These are phyloP conservation scores for Rhytidiadelphus loreus DNA, from an alignment of 225 moss, liverwort and hornwort genomes.

Conservation along the genomic window DNA sequence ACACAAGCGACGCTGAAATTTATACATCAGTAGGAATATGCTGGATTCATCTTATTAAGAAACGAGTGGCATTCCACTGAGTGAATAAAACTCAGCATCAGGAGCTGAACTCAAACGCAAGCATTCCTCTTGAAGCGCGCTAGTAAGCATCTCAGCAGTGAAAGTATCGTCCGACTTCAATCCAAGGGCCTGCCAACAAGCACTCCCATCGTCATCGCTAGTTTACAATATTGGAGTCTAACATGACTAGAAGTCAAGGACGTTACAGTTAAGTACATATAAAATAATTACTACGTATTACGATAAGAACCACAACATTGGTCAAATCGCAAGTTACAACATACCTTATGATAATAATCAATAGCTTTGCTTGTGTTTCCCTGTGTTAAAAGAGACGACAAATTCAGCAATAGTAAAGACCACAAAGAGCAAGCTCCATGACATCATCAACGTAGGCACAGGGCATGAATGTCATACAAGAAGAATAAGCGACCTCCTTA, in stretches of 20 bases:
- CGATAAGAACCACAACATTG: not conserved
- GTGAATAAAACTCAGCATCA: conserved; percentile 45
- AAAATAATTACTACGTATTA: not conserved
- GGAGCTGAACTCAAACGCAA: conserved; percentile 54
- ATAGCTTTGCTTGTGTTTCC: conserved; percentile 73
- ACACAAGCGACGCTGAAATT: not conserved
- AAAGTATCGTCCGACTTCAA: conserved; percentile 89
- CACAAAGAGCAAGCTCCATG: not conserved
- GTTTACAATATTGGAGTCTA: not conserved
- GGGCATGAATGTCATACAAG: not conserved
- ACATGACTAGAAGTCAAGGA: not conserved
- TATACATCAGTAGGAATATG: not conserved
- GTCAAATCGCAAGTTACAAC: not conserved
- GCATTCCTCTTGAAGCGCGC: conserved; percentile 87
- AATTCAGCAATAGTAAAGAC: not conserved
- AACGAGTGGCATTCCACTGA: conserved; percentile 23
- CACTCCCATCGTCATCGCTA: not conserved
- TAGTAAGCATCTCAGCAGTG: conserved; percentile 87
- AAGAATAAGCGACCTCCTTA: not conserved
- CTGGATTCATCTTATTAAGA: not conserved
- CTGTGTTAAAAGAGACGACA: conserved; percentile 23
- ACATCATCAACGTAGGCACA: not conserved
- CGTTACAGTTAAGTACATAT: not conserved
- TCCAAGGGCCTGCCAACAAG: conserved; percentile 56
- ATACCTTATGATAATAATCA: conserved; percentile 88